Evolutionary conservation across 1,284 basidiomycete genomes (phyloP), one percentile per base, ranked within the genome.

Genomic region (Exobasidium rhododendri): DNA sequence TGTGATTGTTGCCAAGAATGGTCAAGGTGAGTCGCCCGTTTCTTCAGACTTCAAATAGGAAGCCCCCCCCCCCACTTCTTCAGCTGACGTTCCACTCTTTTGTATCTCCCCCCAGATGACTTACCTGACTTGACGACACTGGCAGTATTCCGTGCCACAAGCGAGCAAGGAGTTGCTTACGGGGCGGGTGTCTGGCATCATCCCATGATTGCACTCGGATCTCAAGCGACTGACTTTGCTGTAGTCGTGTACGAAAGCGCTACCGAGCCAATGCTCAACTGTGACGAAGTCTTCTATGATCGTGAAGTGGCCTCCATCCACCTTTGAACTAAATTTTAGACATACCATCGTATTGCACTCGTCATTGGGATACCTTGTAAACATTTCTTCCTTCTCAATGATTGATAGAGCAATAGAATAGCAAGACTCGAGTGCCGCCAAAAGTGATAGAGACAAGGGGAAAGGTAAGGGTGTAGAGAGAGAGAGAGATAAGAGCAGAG

Each of bases 111-210:
- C 50, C 30, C 65, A 69, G 74, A 74, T 63, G 74, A 73, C 62
- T 61, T 63, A 44, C 75, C 74, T 46, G 75, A 78, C 58, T 56
- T 76, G 47, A 56, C 14, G 20, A 69, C 75, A 0, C 59, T 78
- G 2, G 59, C 57, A 20, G 72, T 69, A 17, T 78, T 76, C 44
- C 26, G 57, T 32, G 71, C 72, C 0, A 63, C 62, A 22, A 65
- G 68, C 4, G 64, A 69, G 22, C 75, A 76, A 56, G 74, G 63
- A 52, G 75, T 76, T 51, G 49, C 66, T 58, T 77, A 77, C 59
- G 64, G 66, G 28, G 64, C 74, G 1, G 75, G 74, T 35, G 56
- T 70, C 17, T 77, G 75, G 75, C 75, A 77, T 29, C 70, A 73
- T 47, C 74, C 75, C 4, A 70, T 77, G 72, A 65, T 74, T 29